phyloP scores from a whole-genome alignment of 2,329 filamentous ascomycete genomes.

The Fusarium sp. region DNA sequence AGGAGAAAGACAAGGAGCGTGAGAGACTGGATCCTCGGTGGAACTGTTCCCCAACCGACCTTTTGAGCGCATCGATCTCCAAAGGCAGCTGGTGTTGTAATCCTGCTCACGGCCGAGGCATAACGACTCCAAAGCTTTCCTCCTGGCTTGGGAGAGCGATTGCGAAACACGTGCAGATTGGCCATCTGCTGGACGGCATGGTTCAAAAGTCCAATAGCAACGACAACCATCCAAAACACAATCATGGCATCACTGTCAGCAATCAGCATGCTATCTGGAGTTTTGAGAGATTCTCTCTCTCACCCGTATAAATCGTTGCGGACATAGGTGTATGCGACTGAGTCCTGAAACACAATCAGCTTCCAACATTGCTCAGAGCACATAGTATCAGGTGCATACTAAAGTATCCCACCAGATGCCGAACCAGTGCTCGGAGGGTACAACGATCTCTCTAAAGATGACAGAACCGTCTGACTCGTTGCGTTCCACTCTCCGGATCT shows the following conservation, averaged over 20 bases:
- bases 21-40: constrained; percentile 54
- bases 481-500: constrained; percentile 44
- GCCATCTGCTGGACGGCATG: constrained; percentile 39
- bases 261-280: background rate
- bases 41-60: constrained; percentile 56
- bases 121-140: constrained; percentile 6
- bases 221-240: constrained; percentile 53
- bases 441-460: constrained; percentile 44
- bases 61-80: constrained; percentile 55
- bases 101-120: constrained; percentile 47
- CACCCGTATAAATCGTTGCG: constrained; percentile 53
- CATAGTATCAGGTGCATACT: constrained; percentile 31
- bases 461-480: constrained; percentile 35
- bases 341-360: constrained; percentile 44
- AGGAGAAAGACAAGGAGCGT: constrained; percentile 51
- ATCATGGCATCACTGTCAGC: constrained; percentile 47
- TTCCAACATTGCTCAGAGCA: background rate
- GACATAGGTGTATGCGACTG: constrained; percentile 47
- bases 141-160: background rate
- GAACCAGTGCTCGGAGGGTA: constrained; percentile 50
- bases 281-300: fast-evolving
- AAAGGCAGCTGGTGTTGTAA: constrained; percentile 55
- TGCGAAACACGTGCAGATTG: constrained; percentile 3
- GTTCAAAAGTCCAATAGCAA: constrained; percentile 49
- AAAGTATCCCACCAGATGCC: constrained; percentile 52